Base-by-base conservation (phyloP, 805 yeast genomes). In the Lipomyces mesembrius region DNA sequence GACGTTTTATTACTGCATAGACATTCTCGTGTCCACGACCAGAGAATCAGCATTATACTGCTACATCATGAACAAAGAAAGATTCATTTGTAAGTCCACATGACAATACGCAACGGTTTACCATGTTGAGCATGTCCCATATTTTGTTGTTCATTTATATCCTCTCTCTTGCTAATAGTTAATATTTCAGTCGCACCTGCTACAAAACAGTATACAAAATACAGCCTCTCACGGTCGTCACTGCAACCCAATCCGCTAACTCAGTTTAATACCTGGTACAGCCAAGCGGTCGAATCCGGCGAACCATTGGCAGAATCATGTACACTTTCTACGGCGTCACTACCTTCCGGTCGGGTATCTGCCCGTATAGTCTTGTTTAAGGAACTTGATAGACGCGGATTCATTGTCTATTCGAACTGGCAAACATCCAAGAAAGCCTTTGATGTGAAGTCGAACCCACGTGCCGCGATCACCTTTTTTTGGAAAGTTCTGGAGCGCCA, bases 401-500 rank as follows among this genome's bases (percentile, higher is more conserved):
- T 94, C 73, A 85, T 92, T 9, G 82, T 95, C 54, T 95, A 91
- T 79, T 91, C 98, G 63, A 95, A 95, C 78, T 93, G 97, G 96
- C 91, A 83, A 39, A 83, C 88, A 9, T 90, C 96, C 46, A 92
- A 91, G 78, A 95, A 95, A 78, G 86, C 89, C 22, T 75, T 80
- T 58, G 98, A 93, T 77, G 81, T 88, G 67, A 79, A 79, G 51
- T 79, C 88, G 49, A 95, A 95, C 78, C 89, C 90, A 69, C 83
- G 85, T 74, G 98, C 93, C 0, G 87, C 97, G 0, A 80, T 95
- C 71, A 88, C 89, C 12, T 95, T 94, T 77, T 95, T 92, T 80
- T 95, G 98, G 99, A 90, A 90, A 65, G 87, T 87, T 70, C 77
- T 89, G 52, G 97, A 95, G 80, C 87, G 98, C 72, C 98, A 92